Evolutionary conservation across 1,139 yeast genomes (phyloP).

Genomic region (Wickerhamomyces sp.): DNA sequence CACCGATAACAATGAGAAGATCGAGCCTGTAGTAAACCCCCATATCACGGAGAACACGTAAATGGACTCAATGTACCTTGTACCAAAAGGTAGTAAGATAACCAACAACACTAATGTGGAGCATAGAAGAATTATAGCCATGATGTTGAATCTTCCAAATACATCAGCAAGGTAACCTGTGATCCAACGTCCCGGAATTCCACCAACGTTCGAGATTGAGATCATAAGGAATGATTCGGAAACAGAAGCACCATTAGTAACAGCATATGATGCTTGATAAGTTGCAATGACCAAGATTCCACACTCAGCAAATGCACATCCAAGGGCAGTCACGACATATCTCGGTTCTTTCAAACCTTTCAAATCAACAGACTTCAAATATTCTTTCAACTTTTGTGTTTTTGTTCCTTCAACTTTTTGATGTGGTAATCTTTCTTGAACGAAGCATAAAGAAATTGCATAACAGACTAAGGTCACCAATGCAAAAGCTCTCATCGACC

Average conservation of each 20-base stretch:
- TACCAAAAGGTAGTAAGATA: constrained; percentile 31
- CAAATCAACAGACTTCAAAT: background rate
- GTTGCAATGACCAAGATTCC: background rate
- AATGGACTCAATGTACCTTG: constrained; percentile 20
- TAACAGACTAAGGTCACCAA: background rate
- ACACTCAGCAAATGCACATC: background rate
- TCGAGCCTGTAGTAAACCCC: constrained; percentile 35
- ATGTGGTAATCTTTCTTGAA: background rate
- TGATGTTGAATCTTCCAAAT: constrained; percentile 41
- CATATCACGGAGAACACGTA: constrained; percentile 28
- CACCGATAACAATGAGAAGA: constrained; percentile 43
- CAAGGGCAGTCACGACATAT: background rate
- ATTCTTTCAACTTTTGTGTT: background rate
- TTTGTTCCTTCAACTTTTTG: background rate
- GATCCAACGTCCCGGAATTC: constrained; percentile 41
- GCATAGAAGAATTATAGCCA: constrained; percentile 35
- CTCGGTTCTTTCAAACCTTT: background rate
- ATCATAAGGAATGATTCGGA: background rate
- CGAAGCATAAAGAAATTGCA: background rate
- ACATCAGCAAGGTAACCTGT: constrained; percentile 50
- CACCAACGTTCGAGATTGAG: background rate
- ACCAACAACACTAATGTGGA: constrained; percentile 27
- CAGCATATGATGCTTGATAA: background rate
- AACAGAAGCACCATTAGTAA: background rate
- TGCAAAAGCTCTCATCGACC: constrained; percentile 50